A percentile compares a stretch with the other conserved stretches of the same genome.
Evolutionary conservation across 805 yeast species (phyloP).

Genomic region (Zygoascus flipseniorum): DNA sequence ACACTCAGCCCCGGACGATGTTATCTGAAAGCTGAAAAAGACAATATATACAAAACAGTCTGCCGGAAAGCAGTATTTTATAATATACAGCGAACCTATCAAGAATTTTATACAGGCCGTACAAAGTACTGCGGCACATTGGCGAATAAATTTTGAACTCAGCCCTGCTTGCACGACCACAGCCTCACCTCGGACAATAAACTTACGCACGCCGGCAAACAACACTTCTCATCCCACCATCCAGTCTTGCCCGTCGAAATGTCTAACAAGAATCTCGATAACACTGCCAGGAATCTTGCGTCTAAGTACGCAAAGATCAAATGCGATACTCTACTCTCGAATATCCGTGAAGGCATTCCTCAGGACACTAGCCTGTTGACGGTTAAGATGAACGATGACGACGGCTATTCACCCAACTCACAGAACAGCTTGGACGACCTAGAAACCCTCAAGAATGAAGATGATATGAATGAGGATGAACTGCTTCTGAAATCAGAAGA

Average conservation of each 20-base stretch:
- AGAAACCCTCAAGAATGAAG: constrained; percentile 12
- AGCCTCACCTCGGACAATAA: too few relatives aligned
- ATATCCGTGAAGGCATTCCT: not conserved
- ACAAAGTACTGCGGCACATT: too few relatives aligned
- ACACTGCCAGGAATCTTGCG: not conserved
- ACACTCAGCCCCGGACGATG: not conserved
- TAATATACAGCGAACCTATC: too few relatives aligned
- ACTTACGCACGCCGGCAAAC: too few relatives aligned
- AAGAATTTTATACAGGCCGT: too few relatives aligned
- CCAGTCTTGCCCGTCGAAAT: not conserved
- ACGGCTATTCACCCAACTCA: not conserved
- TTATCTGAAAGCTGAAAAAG: not conserved
- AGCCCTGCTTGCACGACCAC: too few relatives aligned
- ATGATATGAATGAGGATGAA: constrained; percentile 27
- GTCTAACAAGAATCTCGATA: not conserved
- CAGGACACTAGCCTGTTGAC: not conserved
- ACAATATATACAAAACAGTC: not conserved
- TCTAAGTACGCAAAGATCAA: not conserved
- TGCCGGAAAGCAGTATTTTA: not conserved
- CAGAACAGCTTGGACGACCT: not conserved
- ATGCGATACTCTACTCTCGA: not conserved
- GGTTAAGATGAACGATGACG: not conserved
- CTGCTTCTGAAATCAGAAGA: constrained; percentile 22
- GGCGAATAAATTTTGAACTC: too few relatives aligned
- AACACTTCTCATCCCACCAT: too few relatives aligned